Conservation (phyloP, 2,329 filamentous ascomycete genomes). For the Colletotrichum plurivorum region DNA sequence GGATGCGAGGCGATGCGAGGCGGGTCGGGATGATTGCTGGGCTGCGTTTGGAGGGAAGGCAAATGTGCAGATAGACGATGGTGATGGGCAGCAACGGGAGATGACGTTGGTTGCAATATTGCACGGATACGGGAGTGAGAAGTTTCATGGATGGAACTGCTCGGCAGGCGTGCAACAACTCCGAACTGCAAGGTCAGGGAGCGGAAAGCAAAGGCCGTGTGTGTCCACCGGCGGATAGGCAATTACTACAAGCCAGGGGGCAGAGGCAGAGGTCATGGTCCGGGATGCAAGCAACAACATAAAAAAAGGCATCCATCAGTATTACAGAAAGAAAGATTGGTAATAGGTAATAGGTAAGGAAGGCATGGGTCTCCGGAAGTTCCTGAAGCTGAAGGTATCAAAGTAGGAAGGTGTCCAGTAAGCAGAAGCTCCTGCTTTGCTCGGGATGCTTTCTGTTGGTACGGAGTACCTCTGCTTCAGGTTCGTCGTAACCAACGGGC, state of each 20-base stretch:
- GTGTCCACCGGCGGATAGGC: background rate
- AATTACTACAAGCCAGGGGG: background rate
- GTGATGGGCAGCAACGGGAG: conserved; percentile 25
- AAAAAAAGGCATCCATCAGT: too few species aligned
- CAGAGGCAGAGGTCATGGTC: background rate
- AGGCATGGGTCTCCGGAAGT: background rate
- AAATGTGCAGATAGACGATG: background rate
- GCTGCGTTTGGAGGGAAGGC: background rate
- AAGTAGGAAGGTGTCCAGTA: too few species aligned
- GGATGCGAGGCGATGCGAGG: conserved; percentile 3
- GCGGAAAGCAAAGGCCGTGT: background rate
- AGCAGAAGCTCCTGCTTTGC: too few species aligned
- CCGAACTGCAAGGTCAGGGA: conserved; percentile 26
- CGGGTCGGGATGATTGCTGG: conserved; percentile 1
- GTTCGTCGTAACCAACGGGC: too few species aligned
- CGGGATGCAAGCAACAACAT: too few species aligned
- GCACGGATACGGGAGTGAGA: conserved; percentile 19
- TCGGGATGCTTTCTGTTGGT: too few species aligned
- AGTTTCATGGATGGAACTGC: conserved; percentile 30
- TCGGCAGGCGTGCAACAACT: conserved; percentile 2
- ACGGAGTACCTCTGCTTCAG: too few species aligned
- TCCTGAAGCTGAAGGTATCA: background rate
- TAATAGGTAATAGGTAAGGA: background rate
- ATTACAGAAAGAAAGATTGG: too few species aligned
- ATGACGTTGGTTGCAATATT: conserved; percentile 33